A percentile compares a stretch with the other conserved stretches of the same genome.
These are phyloP conservation scores for Pichiaceae sp. DNA, from an alignment of 1,139 yeast genomes.

Conservation along the genomic window DNA sequence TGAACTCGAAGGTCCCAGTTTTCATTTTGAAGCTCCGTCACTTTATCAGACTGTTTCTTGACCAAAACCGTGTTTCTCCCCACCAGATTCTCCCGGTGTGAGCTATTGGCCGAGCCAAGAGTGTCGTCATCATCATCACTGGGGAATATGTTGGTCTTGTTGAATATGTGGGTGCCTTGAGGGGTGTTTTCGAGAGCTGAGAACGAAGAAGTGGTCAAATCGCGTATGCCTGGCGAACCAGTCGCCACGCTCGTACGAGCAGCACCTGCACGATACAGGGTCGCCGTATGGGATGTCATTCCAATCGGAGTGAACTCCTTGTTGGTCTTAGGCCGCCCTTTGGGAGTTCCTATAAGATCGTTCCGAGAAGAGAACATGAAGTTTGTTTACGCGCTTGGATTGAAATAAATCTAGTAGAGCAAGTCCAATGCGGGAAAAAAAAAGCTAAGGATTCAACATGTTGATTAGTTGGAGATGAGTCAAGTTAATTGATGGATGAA, in stretches of 20 bases:
- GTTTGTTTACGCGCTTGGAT: background rate
- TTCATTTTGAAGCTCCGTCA: constrained; percentile 45
- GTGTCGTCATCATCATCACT: constrained; percentile 13
- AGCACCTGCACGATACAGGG: background rate
- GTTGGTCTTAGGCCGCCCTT: constrained; percentile 6
- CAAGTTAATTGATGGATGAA: too few species aligned
- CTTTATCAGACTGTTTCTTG: constrained; percentile 45
- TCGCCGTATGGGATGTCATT: constrained; percentile 16
- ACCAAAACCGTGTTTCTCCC: constrained; percentile 31
- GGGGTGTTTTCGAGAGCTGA: background rate
- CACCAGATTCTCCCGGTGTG: constrained; percentile 2
- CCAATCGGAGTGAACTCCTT: constrained; percentile 33
- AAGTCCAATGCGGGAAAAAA: too few species aligned
- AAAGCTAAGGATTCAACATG: too few species aligned
- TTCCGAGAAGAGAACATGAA: constrained; percentile 13
- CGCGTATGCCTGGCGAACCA: background rate
- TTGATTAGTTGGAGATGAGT: too few species aligned
- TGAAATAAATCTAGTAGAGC: background rate
- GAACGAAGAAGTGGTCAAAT: constrained; percentile 2
- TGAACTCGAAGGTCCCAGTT: constrained; percentile 57
- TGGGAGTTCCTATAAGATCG: constrained; percentile 12
- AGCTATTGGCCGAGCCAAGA: constrained; percentile 1
- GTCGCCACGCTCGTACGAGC: background rate
- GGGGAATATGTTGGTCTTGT: constrained; percentile 23
- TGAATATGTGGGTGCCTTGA: constrained; percentile 5